These are phyloP conservation scores for Venturia carpophila DNA, from an alignment of 2,329 filamentous ascomycete species.

Conservation along the genomic window DNA sequence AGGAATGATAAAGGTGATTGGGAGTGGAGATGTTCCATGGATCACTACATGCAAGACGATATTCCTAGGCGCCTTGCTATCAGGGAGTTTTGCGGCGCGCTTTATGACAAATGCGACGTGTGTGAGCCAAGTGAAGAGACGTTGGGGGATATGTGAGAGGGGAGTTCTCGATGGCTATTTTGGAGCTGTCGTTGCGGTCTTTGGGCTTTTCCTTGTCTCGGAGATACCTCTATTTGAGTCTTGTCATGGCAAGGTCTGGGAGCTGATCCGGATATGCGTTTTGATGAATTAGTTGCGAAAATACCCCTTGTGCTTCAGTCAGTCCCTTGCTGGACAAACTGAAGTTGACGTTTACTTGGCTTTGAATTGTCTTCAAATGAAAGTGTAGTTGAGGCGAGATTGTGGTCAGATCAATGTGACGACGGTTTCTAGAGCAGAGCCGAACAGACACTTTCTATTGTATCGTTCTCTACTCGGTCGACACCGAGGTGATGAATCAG, in stretches of 20 bases:
- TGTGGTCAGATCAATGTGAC: neutral
- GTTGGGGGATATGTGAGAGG: neutral
- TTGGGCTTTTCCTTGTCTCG: neutral
- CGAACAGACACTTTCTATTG: no score
- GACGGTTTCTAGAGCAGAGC: no score
- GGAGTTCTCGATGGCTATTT: neutral
- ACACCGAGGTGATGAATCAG: no score
- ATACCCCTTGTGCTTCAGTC: neutral
- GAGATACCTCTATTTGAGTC: neutral
- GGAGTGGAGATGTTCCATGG: slow-evolving; percentile 17
- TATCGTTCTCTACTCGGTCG: no score
- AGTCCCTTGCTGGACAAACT: neutral
- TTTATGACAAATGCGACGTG: slow-evolving; percentile 14
- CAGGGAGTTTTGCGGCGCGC: neutral
- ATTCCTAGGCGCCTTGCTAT: neutral
- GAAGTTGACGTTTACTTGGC: neutral
- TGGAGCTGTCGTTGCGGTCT: no score
- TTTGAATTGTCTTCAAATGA: neutral
- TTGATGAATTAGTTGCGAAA: neutral
- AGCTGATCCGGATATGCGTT: neutral
- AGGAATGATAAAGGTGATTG: slow-evolving; percentile 10
- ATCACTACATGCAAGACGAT: slow-evolving; percentile 13
- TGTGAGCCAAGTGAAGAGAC: slow-evolving; percentile 10
- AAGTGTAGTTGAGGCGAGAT: neutral
- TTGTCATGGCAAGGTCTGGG: neutral